phyloP scores from a whole-genome alignment of 148 eudicot species.

The Cornus controversa region DNA sequence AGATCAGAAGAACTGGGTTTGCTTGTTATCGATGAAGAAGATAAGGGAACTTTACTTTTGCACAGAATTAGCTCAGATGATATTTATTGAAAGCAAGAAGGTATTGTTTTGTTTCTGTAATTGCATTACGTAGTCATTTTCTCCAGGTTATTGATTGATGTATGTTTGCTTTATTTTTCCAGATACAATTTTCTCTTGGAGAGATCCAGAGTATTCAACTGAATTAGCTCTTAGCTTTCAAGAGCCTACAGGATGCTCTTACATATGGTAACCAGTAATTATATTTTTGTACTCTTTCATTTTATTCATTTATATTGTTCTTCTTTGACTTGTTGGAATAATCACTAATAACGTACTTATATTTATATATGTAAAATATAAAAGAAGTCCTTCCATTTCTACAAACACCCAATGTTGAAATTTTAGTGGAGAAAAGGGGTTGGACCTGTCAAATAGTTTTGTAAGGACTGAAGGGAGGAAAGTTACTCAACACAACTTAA shows the following conservation, averaged over 20 bases:
- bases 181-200: slow-evolving; percentile 98
- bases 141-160: background rate
- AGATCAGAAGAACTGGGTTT: slow-evolving; percentile 78
- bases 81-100: slow-evolving; percentile 94
- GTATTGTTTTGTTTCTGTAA: slow-evolving; percentile 28
- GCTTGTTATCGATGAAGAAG: slow-evolving; percentile 86
- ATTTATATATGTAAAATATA: too few species aligned
- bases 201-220: slow-evolving; percentile 81
- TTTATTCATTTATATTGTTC: slow-evolving; percentile 6
- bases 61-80: slow-evolving; percentile 85
- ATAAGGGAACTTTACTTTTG: slow-evolving; percentile 72
- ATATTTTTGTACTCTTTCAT: background rate
- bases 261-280: slow-evolving; percentile 62
- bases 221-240: slow-evolving; percentile 97
- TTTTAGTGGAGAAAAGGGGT: too few species aligned
- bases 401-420: too few species aligned
- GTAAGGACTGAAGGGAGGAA: too few species aligned
- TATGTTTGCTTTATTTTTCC: slow-evolving; percentile 9
- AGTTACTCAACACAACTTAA: too few species aligned
- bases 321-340: background rate
- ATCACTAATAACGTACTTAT: background rate
- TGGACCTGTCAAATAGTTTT: too few species aligned
- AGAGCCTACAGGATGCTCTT: slow-evolving; percentile 85
- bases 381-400: too few species aligned
- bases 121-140: background rate